These are phyloP conservation scores for Phytopythium kandeliae DNA, from an alignment of 352 stramenopile genomes.

Conservation along the genomic window DNA sequence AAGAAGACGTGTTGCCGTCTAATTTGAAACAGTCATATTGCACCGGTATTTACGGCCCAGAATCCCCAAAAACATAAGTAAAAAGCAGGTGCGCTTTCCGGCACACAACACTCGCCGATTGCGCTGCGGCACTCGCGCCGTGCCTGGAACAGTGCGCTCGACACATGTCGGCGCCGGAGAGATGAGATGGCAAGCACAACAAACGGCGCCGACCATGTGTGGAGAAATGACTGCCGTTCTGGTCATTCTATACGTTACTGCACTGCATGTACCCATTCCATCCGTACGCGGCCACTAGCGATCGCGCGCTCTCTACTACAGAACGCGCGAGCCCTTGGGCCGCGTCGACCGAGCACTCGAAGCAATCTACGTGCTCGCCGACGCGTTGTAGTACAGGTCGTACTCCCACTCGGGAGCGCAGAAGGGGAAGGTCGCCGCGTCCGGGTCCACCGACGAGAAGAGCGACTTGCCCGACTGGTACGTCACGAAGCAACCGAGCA, in stretches of 20 bases:
- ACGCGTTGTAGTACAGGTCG: slow-evolving; percentile 19
- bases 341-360: neutral
- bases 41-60: no score
- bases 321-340: no score
- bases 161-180: no score
- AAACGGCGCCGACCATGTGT: no score
- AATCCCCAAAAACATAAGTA: no score
- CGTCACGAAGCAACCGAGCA: slow-evolving; percentile 41
- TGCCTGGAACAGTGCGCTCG: no score
- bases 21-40: no score
- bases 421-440: slow-evolving; percentile 42
- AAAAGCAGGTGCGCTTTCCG: no score
- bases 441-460: slow-evolving; percentile 21
- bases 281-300: neutral
- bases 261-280: neutral
- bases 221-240: neutral
- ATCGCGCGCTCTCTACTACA: neutral
- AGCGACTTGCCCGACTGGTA: slow-evolving; percentile 40
- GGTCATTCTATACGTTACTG: neutral
- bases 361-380: neutral
- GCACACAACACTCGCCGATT: no score
- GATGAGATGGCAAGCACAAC: no score
- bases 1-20: no score
- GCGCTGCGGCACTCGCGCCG: no score
- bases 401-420: slow-evolving; percentile 40